Evolutionary conservation across 2,329 filamentous ascomycete species (phyloP).

Genomic region (Talaromyces sp.): DNA sequence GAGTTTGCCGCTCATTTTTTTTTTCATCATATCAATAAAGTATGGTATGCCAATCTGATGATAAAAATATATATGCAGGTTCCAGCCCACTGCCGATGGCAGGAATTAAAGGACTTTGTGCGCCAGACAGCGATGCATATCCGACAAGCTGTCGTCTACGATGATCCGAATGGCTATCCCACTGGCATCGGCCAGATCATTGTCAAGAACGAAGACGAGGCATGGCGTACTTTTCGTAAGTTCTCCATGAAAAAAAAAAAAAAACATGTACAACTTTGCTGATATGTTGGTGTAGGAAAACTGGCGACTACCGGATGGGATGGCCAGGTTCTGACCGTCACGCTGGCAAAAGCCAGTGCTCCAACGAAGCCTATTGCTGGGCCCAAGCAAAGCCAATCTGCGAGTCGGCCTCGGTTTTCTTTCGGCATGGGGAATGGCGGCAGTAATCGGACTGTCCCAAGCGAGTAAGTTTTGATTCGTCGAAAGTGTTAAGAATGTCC

Average conservation of each 20-base stretch:
- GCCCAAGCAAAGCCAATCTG: constrained; percentile 28
- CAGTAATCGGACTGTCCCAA: background rate
- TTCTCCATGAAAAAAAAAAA: background rate
- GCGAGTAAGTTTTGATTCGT: background rate
- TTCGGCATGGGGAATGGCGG: background rate
- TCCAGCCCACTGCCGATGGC: constrained; percentile 41
- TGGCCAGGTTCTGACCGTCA: constrained; percentile 39
- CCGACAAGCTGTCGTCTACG: constrained; percentile 41
- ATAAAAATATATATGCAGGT: constrained; percentile 23
- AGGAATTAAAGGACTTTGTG: constrained; percentile 42
- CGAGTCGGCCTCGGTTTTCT: background rate
- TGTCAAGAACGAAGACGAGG: constrained; percentile 41
- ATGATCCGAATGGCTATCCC: constrained; percentile 38
- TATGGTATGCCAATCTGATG: too few species aligned
- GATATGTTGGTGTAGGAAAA: constrained; percentile 24
- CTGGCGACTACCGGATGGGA: constrained; percentile 41
- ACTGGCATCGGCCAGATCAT: constrained; percentile 42
- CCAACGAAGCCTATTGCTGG: constrained; percentile 40
- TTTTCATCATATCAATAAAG: too few species aligned
- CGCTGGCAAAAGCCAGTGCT: constrained; percentile 35
- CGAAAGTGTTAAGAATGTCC: too few species aligned
- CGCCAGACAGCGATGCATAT: constrained; percentile 42
- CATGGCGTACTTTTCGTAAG: constrained; percentile 41
- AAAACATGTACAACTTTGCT: background rate
- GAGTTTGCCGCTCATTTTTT: constrained; percentile 18